These are phyloP conservation scores for Selaginella tamariscina DNA, from an alignment of 75 land plant species.

Conservation along the genomic window DNA sequence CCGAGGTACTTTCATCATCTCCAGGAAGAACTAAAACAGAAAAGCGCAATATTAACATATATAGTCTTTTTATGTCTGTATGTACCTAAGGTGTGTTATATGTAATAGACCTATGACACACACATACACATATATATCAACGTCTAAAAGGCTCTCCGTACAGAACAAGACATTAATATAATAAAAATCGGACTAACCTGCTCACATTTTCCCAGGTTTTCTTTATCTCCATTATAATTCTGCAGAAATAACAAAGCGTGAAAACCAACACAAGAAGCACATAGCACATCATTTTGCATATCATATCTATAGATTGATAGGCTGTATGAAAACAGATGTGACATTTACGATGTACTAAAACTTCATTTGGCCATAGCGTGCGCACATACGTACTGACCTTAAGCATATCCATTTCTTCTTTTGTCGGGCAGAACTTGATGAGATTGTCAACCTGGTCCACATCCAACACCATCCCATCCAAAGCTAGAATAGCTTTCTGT, in stretches of 20 bases:
- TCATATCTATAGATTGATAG: too few relatives aligned
- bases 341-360: too few relatives aligned
- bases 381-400: too few relatives aligned
- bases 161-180: too few relatives aligned
- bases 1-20: slow-evolving; percentile 91
- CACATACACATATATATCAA: too few relatives aligned
- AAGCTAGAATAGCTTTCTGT: slow-evolving; percentile 66
- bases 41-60: not conserved
- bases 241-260: slow-evolving; percentile 18
- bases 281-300: too few relatives aligned
- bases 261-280: not conserved
- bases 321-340: too few relatives aligned
- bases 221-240: slow-evolving; percentile 74
- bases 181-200: slow-evolving; percentile 43
- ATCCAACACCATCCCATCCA: slow-evolving; percentile 79
- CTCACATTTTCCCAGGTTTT: slow-evolving; percentile 82
- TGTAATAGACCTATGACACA: too few relatives aligned
- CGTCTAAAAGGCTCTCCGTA: too few relatives aligned
- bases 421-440: slow-evolving; percentile 82
- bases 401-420: slow-evolving; percentile 82
- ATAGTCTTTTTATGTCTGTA: too few relatives aligned
- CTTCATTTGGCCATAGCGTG: too few relatives aligned
- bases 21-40: slow-evolving; percentile 67
- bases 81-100: too few relatives aligned
- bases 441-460: slow-evolving; percentile 87